A percentile compares a stretch with the other conserved stretches of the same genome.
Conservation (phyloP, 2,329 filamentous ascomycete species). For the Emergomyces orientalis region DNA sequence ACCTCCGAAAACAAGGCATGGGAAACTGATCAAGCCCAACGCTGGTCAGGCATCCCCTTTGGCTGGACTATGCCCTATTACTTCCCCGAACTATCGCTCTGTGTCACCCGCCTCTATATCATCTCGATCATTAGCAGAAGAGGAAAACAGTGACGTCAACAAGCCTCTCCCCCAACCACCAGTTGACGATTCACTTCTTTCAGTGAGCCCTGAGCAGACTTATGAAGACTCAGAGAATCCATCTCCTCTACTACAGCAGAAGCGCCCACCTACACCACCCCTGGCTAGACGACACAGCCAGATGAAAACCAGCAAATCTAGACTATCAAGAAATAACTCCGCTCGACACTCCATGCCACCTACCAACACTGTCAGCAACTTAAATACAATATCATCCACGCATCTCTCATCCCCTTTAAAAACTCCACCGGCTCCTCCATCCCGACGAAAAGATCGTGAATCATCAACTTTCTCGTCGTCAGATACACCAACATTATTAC, state of each 20-base stretch:
- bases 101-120: conserved; percentile 16
- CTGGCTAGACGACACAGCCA: conserved; percentile 42
- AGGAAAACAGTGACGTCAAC: conserved; percentile 40
- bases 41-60: not conserved
- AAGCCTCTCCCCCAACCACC: conserved; percentile 55
- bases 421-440: conserved; percentile 48
- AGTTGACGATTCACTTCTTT: conserved; percentile 24
- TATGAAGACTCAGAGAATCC: conserved; percentile 1
- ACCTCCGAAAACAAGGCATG: conserved; percentile 67
- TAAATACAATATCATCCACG: conserved; percentile 24
- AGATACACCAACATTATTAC: not conserved
- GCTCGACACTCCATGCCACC: conserved; percentile 32
- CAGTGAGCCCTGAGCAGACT: not conserved
- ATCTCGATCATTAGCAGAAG: conserved; percentile 5
- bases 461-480: conserved; percentile 7
- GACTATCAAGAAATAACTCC: conserved; percentile 25
- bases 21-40: conserved; percentile 55
- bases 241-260: conserved; percentile 24
- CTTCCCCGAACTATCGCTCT: conserved; percentile 10
- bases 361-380: conserved; percentile 40
- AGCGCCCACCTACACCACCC: conserved; percentile 41
- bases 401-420: conserved; percentile 27
- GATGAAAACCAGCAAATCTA: conserved; percentile 30
- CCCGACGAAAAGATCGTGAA: conserved; percentile 34
- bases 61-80: not conserved